Evolutionary conservation across 371 early-diverging fungal species (phyloP), one percentile per base, ranked within the genome.

Genomic region (Sporodiniella umbellata): DNA sequence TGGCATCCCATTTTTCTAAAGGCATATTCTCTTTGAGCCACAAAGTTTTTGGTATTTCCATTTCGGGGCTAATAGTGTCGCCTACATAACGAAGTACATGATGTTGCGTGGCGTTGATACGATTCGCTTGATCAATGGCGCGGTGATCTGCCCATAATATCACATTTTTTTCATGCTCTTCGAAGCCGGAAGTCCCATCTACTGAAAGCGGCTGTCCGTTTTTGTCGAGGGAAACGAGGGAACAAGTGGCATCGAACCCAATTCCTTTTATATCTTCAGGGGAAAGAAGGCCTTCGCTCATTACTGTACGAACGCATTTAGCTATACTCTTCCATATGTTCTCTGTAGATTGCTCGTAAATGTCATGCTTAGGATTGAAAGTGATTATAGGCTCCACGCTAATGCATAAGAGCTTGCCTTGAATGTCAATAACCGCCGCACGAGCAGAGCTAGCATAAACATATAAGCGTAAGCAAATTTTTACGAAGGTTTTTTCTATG

Each of bases 101-200:
- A 46, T 82, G 82, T 18, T 66, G 58, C 1, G 85, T 85, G 7
- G 70, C 76, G 42, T 84, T 83, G 61, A 90, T 83, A 15, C 73
- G 70, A 5, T 66, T 64, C 33, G 90, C 87, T 58, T 88, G 84
- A 0, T 75, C 72, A 8, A 69, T 68, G 2, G 88, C 85, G 4
- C 90, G 72, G 54, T 88, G 89, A 60, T 90, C 89, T 50, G 84
- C 83, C 90, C 90, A 90, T 56, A 90, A 65, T 40, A 88, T 84
- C 30, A 88, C 67, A 43, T 89, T 85, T 33, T 64, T 63, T 11
- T 66, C 46, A 33, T 79, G 47, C 30, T 79, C 66, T 22, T 62
- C 54, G 50, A 72, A 76, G 0, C 49, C 52, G 31, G 69, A 70
- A 0, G 24, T 58, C 7, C 67, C 60, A 26, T 79, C 72, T 18